Base-by-base conservation (phyloP, 768 basidiomycete species). In the Phylloporus scabripes region DNA sequence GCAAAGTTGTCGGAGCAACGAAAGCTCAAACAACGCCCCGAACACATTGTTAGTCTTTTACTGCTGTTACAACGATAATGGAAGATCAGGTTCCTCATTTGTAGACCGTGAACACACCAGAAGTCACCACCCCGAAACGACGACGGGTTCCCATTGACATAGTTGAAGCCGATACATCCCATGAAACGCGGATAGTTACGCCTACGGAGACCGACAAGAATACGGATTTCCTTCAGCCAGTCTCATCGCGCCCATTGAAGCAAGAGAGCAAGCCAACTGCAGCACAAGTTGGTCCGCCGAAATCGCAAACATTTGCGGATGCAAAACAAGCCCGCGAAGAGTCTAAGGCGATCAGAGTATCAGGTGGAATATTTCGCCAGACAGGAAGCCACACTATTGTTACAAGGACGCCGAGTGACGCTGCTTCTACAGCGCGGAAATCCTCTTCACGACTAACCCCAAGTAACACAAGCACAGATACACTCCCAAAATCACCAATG, bases 331-430 rank as follows among this genome's bases (percentile, higher is more conserved):
- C 71, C 0, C 78, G 85, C 23, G 76, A 80, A 12, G 71, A 46
- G 38, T 66, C 65, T 11, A 75, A 70, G 47, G 50, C 67, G 56
- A 72, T 69, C 47, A 72, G 72, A 34, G 76, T 81, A 3, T 81
- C 84, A 0, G 87, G 86, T 7, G 87, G 87, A 0, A 84, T 91
- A 44, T 87, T 91, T 68, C 77, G 81, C 23, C 67, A 74, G 3
- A 74, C 79, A 11, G 88, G 87, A 1, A 70, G 77, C 15, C 78
- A 75, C 38, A 83, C 77, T 2, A 63, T 88, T 9, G 77, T 89
- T 52, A 59, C 72, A 14, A 69, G 65, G 17, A 57, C 70, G 44
- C 60, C 61, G 28, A 52, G 7, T 7, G 55, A 50, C 32, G 40
- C 45, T 9, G n/a, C 36, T 7, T 29, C 51, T 26, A 50, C 56